A percentile compares a stretch with the other conserved stretches of the same genome.
Conservation (phyloP, 805 yeast genomes). For the Myxozyma neotropica region DNA sequence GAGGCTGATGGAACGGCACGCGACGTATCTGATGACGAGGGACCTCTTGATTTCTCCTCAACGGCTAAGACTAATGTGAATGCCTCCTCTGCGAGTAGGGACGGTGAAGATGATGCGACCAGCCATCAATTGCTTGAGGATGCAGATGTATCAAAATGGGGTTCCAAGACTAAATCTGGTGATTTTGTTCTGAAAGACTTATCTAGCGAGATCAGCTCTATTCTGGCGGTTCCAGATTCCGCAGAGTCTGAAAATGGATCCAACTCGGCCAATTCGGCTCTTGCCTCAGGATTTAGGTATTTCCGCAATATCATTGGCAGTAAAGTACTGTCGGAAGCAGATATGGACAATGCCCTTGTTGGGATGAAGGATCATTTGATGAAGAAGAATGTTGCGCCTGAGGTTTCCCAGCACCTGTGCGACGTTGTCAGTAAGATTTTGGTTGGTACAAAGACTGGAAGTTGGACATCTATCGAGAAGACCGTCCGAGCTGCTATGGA, state of each 20-base stretch:
- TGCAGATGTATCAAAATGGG: conserved; percentile 44
- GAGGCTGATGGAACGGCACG: conserved; percentile 61
- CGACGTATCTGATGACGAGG: conserved; percentile 48
- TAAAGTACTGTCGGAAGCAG: conserved; percentile 62
- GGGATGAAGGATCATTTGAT: conserved; percentile 76
- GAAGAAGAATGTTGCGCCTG: conserved; percentile 87
- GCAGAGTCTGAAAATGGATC: conserved; percentile 19
- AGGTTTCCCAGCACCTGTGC: conserved; percentile 74
- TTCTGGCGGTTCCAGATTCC: conserved; percentile 40
- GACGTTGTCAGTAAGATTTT: conserved; percentile 69
- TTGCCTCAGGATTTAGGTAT: conserved; percentile 53
- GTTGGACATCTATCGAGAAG: conserved; percentile 70
- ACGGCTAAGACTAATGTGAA: conserved; percentile 8
- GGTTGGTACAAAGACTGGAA: conserved; percentile 69
- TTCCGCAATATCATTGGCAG: conserved; percentile 68
- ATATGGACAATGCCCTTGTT: conserved; percentile 64
- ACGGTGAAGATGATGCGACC: conserved; percentile 32
- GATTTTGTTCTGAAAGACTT: conserved; percentile 68
- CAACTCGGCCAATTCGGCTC: conserved; percentile 33
- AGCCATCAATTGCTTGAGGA: conserved; percentile 34
- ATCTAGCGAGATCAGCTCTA: conserved; percentile 53
- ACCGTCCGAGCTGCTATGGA: conserved; percentile 64
- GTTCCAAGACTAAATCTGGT: conserved; percentile 52
- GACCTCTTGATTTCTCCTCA: conserved; percentile 59
- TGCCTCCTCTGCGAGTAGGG: neutral